Evolutionary conservation across 148 eudicot genomes (phyloP).

Genomic region (Cornus controversa): DNA sequence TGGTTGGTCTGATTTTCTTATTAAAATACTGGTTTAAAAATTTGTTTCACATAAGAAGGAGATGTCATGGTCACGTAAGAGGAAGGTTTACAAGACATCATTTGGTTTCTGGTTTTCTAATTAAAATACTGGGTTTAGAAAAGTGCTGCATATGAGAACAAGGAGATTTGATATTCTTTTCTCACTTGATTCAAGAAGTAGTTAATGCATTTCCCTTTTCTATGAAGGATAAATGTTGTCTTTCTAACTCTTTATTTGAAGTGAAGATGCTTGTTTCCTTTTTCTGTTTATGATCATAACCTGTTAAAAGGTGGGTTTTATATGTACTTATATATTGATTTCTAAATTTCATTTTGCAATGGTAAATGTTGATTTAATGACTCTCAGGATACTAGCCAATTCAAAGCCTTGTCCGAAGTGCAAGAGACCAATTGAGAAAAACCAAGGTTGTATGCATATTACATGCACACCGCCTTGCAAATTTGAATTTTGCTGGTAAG

Average conservation of each 20-base stretch:
- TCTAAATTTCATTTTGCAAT: neutral
- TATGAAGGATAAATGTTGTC: neutral
- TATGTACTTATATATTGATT: neutral
- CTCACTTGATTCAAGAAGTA: neutral
- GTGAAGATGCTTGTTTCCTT: neutral
- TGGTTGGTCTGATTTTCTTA: no score
- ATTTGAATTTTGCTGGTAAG: slow-evolving; percentile 52
- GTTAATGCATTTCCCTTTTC: neutral
- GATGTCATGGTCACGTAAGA: no score
- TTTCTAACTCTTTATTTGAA: neutral
- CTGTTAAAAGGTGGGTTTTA: neutral
- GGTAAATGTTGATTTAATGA: neutral
- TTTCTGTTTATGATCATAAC: neutral
- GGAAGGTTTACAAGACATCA: no score
- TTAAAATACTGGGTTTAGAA: no score
- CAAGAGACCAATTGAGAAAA: slow-evolving; percentile 38
- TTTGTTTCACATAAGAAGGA: no score
- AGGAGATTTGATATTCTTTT: no score
- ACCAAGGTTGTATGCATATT: slow-evolving; percentile 31
- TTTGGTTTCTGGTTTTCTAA: no score
- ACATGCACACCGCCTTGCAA: slow-evolving; percentile 47
- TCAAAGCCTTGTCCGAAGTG: slow-evolving; percentile 66
- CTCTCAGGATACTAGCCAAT: slow-evolving; percentile 51
- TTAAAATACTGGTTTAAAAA: no score
- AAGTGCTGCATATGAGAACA: no score